Percentiles rank a stretch among this genome's conserved stretches.
phyloP scores from a whole-genome alignment of 75 land plant species.

The Sequoia sempervirens region DNA sequence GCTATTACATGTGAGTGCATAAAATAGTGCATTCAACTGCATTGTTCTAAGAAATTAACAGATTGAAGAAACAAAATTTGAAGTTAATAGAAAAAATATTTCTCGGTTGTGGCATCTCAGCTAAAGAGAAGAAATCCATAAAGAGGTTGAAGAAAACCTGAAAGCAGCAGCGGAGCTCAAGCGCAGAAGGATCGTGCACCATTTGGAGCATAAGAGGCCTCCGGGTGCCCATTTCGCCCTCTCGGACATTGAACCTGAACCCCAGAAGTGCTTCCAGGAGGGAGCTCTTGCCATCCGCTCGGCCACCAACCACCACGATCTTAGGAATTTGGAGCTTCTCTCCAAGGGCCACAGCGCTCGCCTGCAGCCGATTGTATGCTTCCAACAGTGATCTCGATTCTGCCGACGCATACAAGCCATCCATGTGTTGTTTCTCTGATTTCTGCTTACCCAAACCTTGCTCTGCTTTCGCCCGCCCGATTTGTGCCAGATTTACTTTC shows the following conservation, averaged over 20 bases:
- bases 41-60: neutral
- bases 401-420: neutral
- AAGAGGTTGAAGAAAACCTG: constrained; percentile 37
- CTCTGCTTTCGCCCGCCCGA: neutral
- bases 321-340: constrained; percentile 94
- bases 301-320: constrained; percentile 93
- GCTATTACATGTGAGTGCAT: neutral
- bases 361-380: constrained; percentile 92
- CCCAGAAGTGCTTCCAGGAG: constrained; percentile 93
- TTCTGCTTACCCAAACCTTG: neutral
- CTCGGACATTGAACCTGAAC: constrained; percentile 87
- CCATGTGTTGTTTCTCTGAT: neutral
- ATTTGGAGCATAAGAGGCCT: constrained; percentile 93
- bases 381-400: constrained; percentile 66
- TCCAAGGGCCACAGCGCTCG: constrained; percentile 91
- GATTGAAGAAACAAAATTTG: neutral
- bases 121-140: neutral
- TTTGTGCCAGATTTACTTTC: too few species aligned
- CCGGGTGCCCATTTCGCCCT: constrained; percentile 97
- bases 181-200: constrained; percentile 85
- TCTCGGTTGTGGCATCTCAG: neutral
- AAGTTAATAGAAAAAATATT: neutral
- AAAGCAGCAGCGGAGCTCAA: constrained; percentile 88
- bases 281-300: constrained; percentile 96
- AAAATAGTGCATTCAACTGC: neutral